Conservation (phyloP, 2,329 filamentous ascomycete genomes). For the Cylindrodendrum hubeiense region DNA sequence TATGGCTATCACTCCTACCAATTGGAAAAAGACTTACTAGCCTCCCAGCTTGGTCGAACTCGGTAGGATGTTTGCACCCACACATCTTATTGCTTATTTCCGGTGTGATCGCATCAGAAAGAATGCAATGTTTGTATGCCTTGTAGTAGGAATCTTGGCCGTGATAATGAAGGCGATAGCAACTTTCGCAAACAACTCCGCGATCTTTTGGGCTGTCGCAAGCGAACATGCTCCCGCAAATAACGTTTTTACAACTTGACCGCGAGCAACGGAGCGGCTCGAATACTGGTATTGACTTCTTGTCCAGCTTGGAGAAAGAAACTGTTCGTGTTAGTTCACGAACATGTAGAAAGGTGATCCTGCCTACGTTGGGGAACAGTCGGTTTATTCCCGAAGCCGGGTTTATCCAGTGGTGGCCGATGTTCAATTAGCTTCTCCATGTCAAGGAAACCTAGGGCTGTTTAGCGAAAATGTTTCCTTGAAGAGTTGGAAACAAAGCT, state of each 20-base stretch:
- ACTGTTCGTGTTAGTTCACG: neutral
- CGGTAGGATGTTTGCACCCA: conserved; percentile 9
- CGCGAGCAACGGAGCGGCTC: conserved; percentile 30
- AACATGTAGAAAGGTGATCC: neutral
- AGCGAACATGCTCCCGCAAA: conserved; percentile 39
- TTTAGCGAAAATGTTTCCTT: too few relatives aligned
- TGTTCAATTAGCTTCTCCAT: conserved; percentile 40
- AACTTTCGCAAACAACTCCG: conserved; percentile 33
- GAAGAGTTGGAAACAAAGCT: neutral
- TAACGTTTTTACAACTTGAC: conserved; percentile 29
- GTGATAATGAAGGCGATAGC: conserved; percentile 19
- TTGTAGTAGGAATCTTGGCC: neutral
- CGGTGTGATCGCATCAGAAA: conserved; percentile 28
- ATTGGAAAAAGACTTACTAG: neutral
- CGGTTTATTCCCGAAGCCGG: conserved; percentile 35
- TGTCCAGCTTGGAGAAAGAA: conserved; percentile 20
- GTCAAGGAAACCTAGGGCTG: conserved; percentile 29
- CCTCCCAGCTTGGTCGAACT: neutral
- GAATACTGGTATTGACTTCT: conserved; percentile 30
- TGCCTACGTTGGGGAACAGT: neutral
- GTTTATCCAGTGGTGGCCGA: conserved; percentile 29
- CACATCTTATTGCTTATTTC: conserved; percentile 36
- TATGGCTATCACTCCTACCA: neutral
- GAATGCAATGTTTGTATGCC: conserved; percentile 11
- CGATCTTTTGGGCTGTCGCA: conserved; percentile 10